Evolutionary conservation across 768 basidiomycete genomes (phyloP).

Genomic region (Tephrocybe rancida): DNA sequence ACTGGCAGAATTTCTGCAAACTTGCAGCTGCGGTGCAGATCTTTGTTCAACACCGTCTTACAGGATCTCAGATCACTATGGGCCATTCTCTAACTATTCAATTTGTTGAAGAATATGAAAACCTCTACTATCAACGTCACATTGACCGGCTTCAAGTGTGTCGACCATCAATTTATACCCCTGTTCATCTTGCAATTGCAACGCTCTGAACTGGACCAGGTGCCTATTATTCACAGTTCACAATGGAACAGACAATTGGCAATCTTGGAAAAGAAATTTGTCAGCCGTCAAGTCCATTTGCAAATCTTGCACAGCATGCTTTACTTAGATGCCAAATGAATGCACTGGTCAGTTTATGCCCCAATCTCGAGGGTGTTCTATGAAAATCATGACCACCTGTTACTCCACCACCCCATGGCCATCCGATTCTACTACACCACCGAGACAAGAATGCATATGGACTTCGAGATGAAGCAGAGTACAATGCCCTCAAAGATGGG

Average conservation of each 20-base stretch:
- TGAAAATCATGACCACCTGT: neutral
- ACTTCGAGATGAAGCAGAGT: neutral
- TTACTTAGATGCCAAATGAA: slow-evolving; percentile 21
- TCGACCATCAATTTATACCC: slow-evolving; percentile 26
- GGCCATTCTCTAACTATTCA: slow-evolving; percentile 17
- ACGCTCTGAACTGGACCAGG: slow-evolving; percentile 21
- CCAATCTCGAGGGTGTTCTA: slow-evolving; percentile 11
- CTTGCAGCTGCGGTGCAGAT: slow-evolving; percentile 23
- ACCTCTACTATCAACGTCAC: slow-evolving; percentile 24
- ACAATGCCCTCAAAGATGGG: neutral
- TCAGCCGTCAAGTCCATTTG: too few species aligned
- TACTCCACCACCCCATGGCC: neutral
- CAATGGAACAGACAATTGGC: too few species aligned
- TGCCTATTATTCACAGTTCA: too few species aligned
- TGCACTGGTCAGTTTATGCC: slow-evolving; percentile 15
- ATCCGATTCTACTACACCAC: neutral
- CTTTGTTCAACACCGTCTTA: slow-evolving; percentile 19
- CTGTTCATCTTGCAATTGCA: slow-evolving; percentile 27
- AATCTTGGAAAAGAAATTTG: too few species aligned
- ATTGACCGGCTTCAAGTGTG: slow-evolving; percentile 30
- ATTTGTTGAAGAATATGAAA: slow-evolving; percentile 31
- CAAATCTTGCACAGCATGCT: too few species aligned
- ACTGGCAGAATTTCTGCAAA: slow-evolving; percentile 19
- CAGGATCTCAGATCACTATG: slow-evolving; percentile 10
- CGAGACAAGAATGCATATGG: neutral